A percentile compares a stretch with the other conserved stretches of the same genome.
Evolutionary conservation across 768 basidiomycete genomes (phyloP).

Genomic region (Tricholoma hemisulphureum): DNA sequence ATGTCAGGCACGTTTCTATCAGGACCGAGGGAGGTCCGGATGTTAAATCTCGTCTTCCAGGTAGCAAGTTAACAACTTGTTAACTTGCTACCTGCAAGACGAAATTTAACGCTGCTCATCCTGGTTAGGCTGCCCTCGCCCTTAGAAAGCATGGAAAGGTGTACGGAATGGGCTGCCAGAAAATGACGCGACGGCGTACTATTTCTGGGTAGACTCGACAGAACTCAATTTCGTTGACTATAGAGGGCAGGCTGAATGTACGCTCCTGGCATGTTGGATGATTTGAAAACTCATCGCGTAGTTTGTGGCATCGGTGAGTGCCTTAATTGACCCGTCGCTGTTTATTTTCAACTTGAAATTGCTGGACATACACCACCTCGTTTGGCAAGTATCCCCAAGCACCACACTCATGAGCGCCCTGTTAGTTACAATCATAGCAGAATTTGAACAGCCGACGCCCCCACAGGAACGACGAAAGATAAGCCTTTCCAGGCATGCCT

Average conservation of each 20-base stretch:
- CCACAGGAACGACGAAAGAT: neutral
- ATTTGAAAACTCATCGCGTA: neutral
- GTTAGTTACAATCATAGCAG: too few relatives aligned
- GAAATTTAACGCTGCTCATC: neutral
- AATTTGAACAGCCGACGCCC: neutral
- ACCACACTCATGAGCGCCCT: neutral
- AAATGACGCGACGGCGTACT: neutral
- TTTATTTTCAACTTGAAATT: neutral
- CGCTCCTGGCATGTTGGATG: neutral
- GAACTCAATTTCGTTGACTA: neutral
- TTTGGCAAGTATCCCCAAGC: neutral
- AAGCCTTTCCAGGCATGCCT: neutral
- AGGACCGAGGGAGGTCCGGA: too few relatives aligned
- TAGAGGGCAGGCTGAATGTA: neutral
- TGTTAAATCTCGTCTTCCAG: neutral
- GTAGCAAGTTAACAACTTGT: too few relatives aligned
- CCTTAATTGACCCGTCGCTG: neutral
- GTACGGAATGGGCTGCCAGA: neutral
- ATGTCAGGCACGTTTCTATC: neutral
- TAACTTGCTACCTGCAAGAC: neutral
- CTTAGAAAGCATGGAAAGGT: neutral
- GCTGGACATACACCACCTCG: neutral
- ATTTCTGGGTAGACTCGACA: neutral
- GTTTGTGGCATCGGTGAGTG: neutral
- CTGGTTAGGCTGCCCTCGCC: neutral